Evolutionary conservation across 202 grass and related monocot genomes (phyloP), one percentile per base, ranked within the genome.

Genomic region (Carex arenaria): DNA sequence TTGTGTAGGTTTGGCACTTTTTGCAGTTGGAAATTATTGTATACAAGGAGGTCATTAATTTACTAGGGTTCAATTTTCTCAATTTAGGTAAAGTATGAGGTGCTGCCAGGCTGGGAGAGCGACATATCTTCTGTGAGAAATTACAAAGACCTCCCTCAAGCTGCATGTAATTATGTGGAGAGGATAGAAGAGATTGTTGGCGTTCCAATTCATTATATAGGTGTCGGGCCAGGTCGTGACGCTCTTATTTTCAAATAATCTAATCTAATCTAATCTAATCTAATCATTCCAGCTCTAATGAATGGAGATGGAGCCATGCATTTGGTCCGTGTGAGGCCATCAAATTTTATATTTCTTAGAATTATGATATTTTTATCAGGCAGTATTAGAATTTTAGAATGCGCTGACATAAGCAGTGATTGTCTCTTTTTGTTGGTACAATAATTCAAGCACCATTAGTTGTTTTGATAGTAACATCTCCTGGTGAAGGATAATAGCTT

Each of bases 141-240:
- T 55, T 94, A 92, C 84, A 62, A 87, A 7, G 91, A 89, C 64
- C 93, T 99, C 57, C 96, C 96, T 14, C 80, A 89, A 83, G 78
- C 89, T 80, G 93, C 93, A 67, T 89, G 86, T 54, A 17, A n/a
- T 18, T 98, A 98, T 9, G 87, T 96, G 43, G 88, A 93, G 86
- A 92, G 89, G 85, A 95, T 98, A 86, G 96, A 98, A 82, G 92
- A 99, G 77, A 26, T 96, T 42, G 85, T 99, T 23, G 93, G 91
- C 19, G 86, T 95, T 76, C 96, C 96, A 30, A 75, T 99, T 18
- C 93, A 99, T 65, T 96, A 91, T 74, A 95, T 99, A 23, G 96
- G 93, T 42, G 83, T 99, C 0, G 96, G 91, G 81, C 93, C 96
- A n/a, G 88, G 91, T 17, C 96, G 89, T 5, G 96, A 99, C 5